phyloP scores from a whole-genome alignment of 139 green algal genomes.

The Microglena sp. region DNA sequence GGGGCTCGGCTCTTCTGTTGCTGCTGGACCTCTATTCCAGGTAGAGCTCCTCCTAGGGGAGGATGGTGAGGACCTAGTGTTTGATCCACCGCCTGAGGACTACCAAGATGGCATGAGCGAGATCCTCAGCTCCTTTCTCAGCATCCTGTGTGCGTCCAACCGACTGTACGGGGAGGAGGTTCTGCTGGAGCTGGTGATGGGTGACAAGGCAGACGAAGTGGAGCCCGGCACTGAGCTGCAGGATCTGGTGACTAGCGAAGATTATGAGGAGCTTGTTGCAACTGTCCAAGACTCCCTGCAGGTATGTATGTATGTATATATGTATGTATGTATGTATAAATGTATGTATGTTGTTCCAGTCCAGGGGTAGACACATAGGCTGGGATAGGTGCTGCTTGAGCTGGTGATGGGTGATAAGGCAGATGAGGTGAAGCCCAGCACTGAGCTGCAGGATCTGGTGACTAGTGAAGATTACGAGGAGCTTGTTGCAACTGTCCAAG shows the following conservation, averaged over 20 bases:
- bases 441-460: conserved; percentile 60
- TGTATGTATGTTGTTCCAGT: not conserved
- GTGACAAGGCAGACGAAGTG: conserved; percentile 33
- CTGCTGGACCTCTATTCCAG: conserved; percentile 38
- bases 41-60: conserved; percentile 49
- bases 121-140: conserved; percentile 2
- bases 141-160: conserved; percentile 28
- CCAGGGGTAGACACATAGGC: no score
- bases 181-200: conserved; percentile 33
- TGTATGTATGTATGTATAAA: conserved; percentile 1
- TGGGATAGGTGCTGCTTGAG: conserved; percentile 22
- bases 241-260: conserved; percentile 50
- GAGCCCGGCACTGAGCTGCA: conserved; percentile 45
- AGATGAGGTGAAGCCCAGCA: no score
- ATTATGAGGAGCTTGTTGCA: conserved; percentile 47
- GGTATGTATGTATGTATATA: conserved; percentile 3
- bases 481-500: conserved; percentile 42
- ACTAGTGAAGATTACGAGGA: conserved; percentile 39
- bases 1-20: conserved; percentile 1
- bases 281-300: conserved; percentile 1
- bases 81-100: conserved; percentile 31
- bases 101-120: conserved; percentile 19
- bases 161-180: conserved; percentile 33
- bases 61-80: conserved; percentile 27
- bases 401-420: conserved; percentile 36